Conservation (phyloP, 108 stramenopile species). For the Craspedostauros australis region DNA sequence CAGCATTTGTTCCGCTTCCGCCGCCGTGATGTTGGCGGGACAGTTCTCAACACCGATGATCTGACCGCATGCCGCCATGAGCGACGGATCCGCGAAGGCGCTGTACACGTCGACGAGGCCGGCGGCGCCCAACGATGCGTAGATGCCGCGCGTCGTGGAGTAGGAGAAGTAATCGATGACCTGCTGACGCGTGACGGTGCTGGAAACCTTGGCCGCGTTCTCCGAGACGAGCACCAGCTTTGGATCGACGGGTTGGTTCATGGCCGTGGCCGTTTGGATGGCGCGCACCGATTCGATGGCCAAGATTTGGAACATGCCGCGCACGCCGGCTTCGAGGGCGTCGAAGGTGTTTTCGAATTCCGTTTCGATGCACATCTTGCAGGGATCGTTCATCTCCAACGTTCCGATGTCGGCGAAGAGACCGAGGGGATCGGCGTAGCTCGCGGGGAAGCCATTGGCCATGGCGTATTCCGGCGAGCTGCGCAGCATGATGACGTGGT, state of each 20-base stretch:
- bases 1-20: conserved; percentile 8
- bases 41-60: too few relatives aligned
- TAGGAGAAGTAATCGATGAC: conserved; percentile 27
- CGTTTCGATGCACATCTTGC: conserved; percentile 33
- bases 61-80: not conserved
- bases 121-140: conserved; percentile 15
- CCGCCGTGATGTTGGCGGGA: conserved; percentile 2
- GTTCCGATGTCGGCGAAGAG: conserved; percentile 36
- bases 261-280: not conserved
- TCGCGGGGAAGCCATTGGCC: too few relatives aligned
- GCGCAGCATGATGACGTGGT: not conserved
- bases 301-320: conserved; percentile 13
- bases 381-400: conserved; percentile 37
- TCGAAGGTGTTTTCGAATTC: conserved; percentile 17
- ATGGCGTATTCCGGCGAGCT: too few relatives aligned
- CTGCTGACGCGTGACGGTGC: conserved; percentile 1
- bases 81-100: too few relatives aligned
- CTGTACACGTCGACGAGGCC: conserved; percentile 5
- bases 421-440: conserved; percentile 12
- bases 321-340: not conserved
- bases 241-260: too few relatives aligned
- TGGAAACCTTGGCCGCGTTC: not conserved
- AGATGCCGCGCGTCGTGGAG: conserved; percentile 14
- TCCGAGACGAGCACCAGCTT: too few relatives aligned
- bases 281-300: too few relatives aligned